Conservation (phyloP, 495 filamentous ascomycete species). For the Tuber calosporum region DNA sequence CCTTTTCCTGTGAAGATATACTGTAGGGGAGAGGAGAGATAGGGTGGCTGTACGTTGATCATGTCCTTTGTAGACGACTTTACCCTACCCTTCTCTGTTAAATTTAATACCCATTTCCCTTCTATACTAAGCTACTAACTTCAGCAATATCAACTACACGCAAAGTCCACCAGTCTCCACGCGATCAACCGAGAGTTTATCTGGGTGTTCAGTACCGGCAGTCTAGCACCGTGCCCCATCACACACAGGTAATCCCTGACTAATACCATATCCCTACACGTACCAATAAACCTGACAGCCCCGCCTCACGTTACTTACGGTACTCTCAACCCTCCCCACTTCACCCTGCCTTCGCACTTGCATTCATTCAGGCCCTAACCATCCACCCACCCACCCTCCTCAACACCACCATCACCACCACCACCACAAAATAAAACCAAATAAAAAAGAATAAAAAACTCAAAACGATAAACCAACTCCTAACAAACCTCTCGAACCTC, state of each 20-base stretch:
- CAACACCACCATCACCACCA: not conserved
- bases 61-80: too few relatives aligned
- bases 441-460: not conserved
- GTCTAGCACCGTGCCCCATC: too few relatives aligned
- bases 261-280: not conserved
- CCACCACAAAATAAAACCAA: not conserved
- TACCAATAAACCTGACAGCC: not conserved
- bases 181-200: too few relatives aligned
- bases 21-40: too few relatives aligned
- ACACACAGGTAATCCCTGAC: not conserved
- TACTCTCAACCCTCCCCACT: constrained; percentile 3
- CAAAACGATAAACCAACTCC: constrained; percentile 26
- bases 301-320: not conserved
- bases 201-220: too few relatives aligned
- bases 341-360: not conserved
- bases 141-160: too few relatives aligned
- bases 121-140: too few relatives aligned
- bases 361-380: not conserved
- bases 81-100: too few relatives aligned
- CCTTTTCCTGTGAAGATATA: too few relatives aligned
- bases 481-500: constrained; percentile 25
- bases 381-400: not conserved
- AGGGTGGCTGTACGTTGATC: too few relatives aligned
- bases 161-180: too few relatives aligned
- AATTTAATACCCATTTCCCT: too few relatives aligned